Base-by-base conservation (phyloP, 2,329 filamentous ascomycete genomes). In the Dactylellina haptotyla region DNA sequence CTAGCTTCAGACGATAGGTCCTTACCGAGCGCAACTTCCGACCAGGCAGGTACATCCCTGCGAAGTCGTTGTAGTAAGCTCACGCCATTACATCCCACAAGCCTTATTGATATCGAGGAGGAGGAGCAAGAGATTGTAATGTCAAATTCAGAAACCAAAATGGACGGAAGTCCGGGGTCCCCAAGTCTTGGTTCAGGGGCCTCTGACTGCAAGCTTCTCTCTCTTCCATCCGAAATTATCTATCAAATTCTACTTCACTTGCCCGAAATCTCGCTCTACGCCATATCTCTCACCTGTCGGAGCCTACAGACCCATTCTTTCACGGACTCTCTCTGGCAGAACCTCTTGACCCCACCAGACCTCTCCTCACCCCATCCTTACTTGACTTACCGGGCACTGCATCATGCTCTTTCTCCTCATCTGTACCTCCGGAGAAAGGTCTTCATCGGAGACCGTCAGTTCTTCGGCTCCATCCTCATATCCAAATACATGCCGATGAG, bases 351-450 rank as follows among this genome's bases (percentile, higher is more conserved):
- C 14, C 58, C 61, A 1, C 59, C 76, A 9, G 70, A 65, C 26
- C 65, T 78, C 16, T 39, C 50, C 30, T 75, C 76, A 10, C 77
- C 77, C 14, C 41, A 59, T 2, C 77, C 77, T 0, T 78, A 78
- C 62, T 37, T 46, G 26, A 67, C 58, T 9, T 78, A 75, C 53
- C 63, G 64, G 9, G 62, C 67, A 9, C 70, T 78, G 20, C 76
- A 78, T 43, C 57, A 61, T 45, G 63, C 75, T 2, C 54, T 78
- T 12, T 75, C 75, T 8, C 58, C 66, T 2, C 76, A 78, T 32
- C 71, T 78, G 14, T 78, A 75, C 51, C 76, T 78, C 9, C 69
- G 70, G 16, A 72, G 71, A 3, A 74, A 76, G 18, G 61, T 78
- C 20, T 78, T 77, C 70, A 74, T 76, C 25, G 73, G 75, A 2